Base-by-base conservation (phyloP, 2,329 filamentous ascomycete genomes). In the Penicillium sumatraense region DNA sequence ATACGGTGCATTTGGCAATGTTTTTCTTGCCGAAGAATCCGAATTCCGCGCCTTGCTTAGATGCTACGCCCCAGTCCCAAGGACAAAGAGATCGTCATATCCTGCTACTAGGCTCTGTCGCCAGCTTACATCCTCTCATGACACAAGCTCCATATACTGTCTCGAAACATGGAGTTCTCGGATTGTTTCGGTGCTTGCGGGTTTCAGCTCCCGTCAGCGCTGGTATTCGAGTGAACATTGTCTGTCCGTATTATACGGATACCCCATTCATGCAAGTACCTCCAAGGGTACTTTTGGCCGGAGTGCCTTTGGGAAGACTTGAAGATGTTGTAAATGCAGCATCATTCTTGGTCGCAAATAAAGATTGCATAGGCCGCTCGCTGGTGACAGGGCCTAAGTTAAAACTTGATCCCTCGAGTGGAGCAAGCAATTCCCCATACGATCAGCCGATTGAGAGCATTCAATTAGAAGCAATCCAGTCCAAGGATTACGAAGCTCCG, bases 241-340 rank as follows among this genome's bases (percentile, higher is more conserved):
- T 55, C 35, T 55, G 53, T 11, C 53, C 53, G 6, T 55, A 55
- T 42, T 55, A 55, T 41, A 55, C 53, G 3, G 53, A 55, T 36
- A 33, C 31, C 13, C 26, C 41, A 16, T 55, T 51, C 33, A 55
- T 55, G 53, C 42, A 55, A 51, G 33, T 35, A 16, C 53, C 53
- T n/a, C 40, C 46, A 10, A 40, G 53, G 24, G 53, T n/a, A n/a
- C 31, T 55, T 5, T 35, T 55, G 21, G 53, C 53, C 4, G 53
- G 53, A 18, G 41, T 47, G 1, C 53, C 53, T 20, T 48, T 55
- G 3, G 53, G 53, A 14, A 27, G 48, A 42, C 40, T 14, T 18
- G 48, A 51, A 41, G 53, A 55, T 48, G 53, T 55, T 24, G 27
- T 55, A 11, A 24, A 55, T 42, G 53, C 53, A 13, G 53, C 53